Evolutionary conservation across 1,139 yeast species (phyloP).

Genomic region (Geotrichum europaeum): DNA sequence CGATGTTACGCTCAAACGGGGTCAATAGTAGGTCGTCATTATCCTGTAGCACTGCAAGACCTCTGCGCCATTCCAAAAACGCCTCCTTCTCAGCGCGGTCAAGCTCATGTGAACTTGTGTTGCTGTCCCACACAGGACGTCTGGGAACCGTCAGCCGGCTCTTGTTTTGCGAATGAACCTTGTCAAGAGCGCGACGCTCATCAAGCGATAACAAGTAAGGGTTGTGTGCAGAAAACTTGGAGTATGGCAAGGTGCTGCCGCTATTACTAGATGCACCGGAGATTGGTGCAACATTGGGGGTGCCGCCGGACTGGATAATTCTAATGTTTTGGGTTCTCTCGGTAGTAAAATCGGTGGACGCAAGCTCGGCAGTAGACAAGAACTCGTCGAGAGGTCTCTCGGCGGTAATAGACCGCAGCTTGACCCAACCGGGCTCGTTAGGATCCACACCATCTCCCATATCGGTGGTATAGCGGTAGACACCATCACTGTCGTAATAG

Average conservation of each 20-base stretch:
- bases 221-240: conserved; percentile 38
- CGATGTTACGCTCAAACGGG: conserved; percentile 94
- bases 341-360: conserved; percentile 94
- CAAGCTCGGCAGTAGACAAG: conserved; percentile 87
- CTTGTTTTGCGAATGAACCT: conserved; percentile 46
- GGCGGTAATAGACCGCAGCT: conserved; percentile 87
- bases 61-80: conserved; percentile 89
- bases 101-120: conserved; percentile 67
- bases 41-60: conserved; percentile 79
- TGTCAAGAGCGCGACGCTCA: conserved; percentile 56
- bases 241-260: conserved; percentile 17
- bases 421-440: conserved; percentile 83
- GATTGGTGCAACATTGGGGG: conserved; percentile 17
- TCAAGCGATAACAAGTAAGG: conserved; percentile 58
- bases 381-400: conserved; percentile 93
- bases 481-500: conserved; percentile 70
- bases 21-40: conserved; percentile 76
- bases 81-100: conserved; percentile 88
- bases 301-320: conserved; percentile 49
- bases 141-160: conserved; percentile 88
- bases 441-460: conserved; percentile 33
- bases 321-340: conserved; percentile 79
- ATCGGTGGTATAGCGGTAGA: conserved; percentile 34
- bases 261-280: conserved; percentile 30
- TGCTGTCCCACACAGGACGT: conserved; percentile 75